Base-by-base conservation (phyloP, 23 red algal genomes). In the Gracilaria domingensis region DNA sequence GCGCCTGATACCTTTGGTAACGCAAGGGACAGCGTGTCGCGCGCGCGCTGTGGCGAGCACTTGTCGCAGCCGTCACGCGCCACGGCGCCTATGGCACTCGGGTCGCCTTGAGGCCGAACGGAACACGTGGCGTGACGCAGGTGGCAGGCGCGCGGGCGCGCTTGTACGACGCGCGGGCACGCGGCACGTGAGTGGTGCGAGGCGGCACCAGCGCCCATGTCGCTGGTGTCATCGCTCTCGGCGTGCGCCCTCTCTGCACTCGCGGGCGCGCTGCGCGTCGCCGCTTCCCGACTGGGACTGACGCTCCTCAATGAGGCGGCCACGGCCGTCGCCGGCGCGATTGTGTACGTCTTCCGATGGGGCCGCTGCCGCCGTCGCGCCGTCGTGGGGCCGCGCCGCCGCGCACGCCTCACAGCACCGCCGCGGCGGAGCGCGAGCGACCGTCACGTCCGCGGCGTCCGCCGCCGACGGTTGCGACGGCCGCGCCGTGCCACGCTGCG, bases 61-160 rank as follows among this genome's bases (percentile, higher is more conserved):
- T n/a, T n/a, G n/a, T n/a, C n/a, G n/a, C n/a, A n/a, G n/a, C n/a
- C n/a, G n/a, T n/a, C n/a, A n/a, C n/a, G n/a, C n/a, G n/a, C n/a
- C 75, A 80, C 23, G 57, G 80, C 35, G 32, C 37, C 26, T 56
- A 29, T 21, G 80, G 34, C 25, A 39, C 80, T 12, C 17, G 66
- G 30, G 57, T 66, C 59, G 14, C 40, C 42, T 4, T 24, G 29
- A 2, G 26, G 48, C 40, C 7, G 7, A 12, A 48, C 45, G 45
- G 5, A 5, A 12, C 45, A 12, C 45, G 45, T 12, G 12, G 45
- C 45, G 7, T 5, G 7, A 48, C 45, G 12, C n/a, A n/a, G n/a
- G n/a, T n/a, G n/a, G n/a, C n/a, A n/a, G n/a, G n/a, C n/a, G n/a
- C n/a, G n/a, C n/a, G n/a, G n/a, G n/a, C n/a, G n/a, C n/a, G n/a